Evolutionary conservation across 768 basidiomycete species (phyloP), one percentile per base, ranked within the genome.

Genomic region (Psilocybe cubensis): DNA sequence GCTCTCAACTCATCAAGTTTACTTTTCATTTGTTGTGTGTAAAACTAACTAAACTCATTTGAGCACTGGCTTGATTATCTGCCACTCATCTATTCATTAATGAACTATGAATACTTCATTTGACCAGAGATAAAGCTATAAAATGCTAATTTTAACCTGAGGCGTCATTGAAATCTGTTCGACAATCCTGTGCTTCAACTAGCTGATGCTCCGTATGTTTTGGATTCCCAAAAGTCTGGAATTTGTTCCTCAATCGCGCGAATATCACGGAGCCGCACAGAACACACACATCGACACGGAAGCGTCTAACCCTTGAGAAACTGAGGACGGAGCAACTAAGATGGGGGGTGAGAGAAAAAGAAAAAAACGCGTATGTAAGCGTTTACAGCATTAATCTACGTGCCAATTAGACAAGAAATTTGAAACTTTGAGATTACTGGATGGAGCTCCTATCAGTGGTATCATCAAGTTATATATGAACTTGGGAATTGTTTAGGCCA

Each of bases 201-300:
- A 14, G 35, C 35, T 9, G n/a, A n/a, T 38, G 35, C 35, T 38
- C 35, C 35, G 35, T 11, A 14, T 38, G 35, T 38, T 38, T 38
- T 17, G n/a, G 35, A 38, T 38, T 38, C n/a, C n/a, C n/a, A 38
- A 11, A 38, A 38, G 35, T 14, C 35, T 38, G 35, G 35, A 4
- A 38, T 9, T 33, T 7, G 31, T 14, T 33, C 35, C 35, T 38
- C 46, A n/a, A 21, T 28, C 46, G 46, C 47, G 53, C 54, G 58
- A 59, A 50, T 38, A 53, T 56, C 46, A 41, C 54, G 61, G 57
- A 58, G 40, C 57, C 57, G 52, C 35, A 54, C 43, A 33, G 45
- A 47, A n/a, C 43, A 21, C 18, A 27, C 23, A 23, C 18, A 17
- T 48, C 14, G 23, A 27, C 14, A n/a, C 46, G 46, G 28, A 29